Conservation (phyloP, 2,329 filamentous ascomycete species). For the Plectosphaerella sp. region DNA sequence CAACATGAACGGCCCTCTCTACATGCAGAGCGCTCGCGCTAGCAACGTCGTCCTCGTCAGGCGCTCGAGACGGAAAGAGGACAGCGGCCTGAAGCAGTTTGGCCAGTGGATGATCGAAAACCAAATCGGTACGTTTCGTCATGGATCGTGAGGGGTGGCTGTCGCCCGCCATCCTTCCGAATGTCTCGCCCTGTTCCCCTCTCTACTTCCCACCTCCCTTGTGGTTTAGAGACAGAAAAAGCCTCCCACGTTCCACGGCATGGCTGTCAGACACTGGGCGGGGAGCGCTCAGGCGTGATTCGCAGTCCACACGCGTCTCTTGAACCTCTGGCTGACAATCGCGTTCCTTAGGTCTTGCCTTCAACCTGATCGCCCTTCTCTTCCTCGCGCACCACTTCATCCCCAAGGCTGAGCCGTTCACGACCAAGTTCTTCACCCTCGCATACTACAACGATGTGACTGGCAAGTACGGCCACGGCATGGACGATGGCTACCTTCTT, state of each 20-base stretch:
- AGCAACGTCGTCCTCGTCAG: conserved; percentile 50
- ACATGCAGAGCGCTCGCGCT: conserved; percentile 45
- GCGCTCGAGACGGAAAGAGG: conserved; percentile 57
- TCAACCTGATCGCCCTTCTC: conserved; percentile 81
- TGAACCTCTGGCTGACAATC: too few species aligned
- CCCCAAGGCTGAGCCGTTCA: conserved; percentile 72
- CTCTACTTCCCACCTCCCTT: not conserved
- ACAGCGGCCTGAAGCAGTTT: conserved; percentile 55
- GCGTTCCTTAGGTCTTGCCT: conserved; percentile 58
- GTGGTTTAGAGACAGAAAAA: conserved; percentile 2
- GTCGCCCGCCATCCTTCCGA: conserved; percentile 2
- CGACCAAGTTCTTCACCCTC: conserved; percentile 82
- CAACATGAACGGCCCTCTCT: conserved; percentile 52
- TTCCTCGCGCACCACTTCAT: conserved; percentile 78
- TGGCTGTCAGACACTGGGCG: not conserved
- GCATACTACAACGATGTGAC: conserved; percentile 73
- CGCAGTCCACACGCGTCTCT: too few species aligned
- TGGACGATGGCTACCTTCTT: conserved; percentile 76
- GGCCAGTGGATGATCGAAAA: conserved; percentile 71
- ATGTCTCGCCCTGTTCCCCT: not conserved
- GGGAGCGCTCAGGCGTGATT: not conserved
- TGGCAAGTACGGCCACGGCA: conserved; percentile 69
- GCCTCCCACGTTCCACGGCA: conserved; percentile 3
- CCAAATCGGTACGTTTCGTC: conserved; percentile 63
- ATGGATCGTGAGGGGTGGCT: not conserved